Conservation (phyloP, 495 filamentous ascomycete species). For the Sordaria brevicollis region DNA sequence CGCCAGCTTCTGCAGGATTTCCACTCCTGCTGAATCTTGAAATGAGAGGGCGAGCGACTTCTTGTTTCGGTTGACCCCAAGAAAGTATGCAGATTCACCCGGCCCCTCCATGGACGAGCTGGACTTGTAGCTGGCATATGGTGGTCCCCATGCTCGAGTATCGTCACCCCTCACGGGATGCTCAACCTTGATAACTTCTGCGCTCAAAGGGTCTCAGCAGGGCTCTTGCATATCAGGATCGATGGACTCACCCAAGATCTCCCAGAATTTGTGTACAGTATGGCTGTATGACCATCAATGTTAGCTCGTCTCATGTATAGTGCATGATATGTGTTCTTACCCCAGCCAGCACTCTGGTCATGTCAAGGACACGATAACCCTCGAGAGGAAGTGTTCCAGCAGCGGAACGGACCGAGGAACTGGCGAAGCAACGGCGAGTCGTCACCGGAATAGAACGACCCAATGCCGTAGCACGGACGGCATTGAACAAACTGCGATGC, state of each 20-base stretch:
- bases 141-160: conserved; percentile 92
- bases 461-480: neutral
- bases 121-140: conserved; percentile 66
- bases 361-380: conserved; percentile 83
- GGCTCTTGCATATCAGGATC: neutral
- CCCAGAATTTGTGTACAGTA: conserved; percentile 97
- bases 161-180: conserved; percentile 89
- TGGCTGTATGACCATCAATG: conserved; percentile 45
- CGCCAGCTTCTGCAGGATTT: conserved; percentile 76
- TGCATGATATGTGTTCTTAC: conserved; percentile 43
- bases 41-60: conserved; percentile 90
- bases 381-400: conserved; percentile 50
- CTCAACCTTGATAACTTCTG: conserved; percentile 94
- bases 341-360: conserved; percentile 92
- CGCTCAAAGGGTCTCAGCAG: conserved; percentile 42
- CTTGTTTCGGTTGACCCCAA: conserved; percentile 91
- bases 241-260: conserved; percentile 71
- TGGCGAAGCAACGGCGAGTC: conserved; percentile 4
- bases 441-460: neutral
- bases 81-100: conserved; percentile 91
- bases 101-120: conserved; percentile 54
- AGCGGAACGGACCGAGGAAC: conserved; percentile 3
- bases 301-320: neutral
- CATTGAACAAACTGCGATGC: neutral
- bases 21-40: conserved; percentile 67